Evolutionary conservation across 129 eudicot genomes (phyloP).

Genomic region (Lactuca saligna): DNA sequence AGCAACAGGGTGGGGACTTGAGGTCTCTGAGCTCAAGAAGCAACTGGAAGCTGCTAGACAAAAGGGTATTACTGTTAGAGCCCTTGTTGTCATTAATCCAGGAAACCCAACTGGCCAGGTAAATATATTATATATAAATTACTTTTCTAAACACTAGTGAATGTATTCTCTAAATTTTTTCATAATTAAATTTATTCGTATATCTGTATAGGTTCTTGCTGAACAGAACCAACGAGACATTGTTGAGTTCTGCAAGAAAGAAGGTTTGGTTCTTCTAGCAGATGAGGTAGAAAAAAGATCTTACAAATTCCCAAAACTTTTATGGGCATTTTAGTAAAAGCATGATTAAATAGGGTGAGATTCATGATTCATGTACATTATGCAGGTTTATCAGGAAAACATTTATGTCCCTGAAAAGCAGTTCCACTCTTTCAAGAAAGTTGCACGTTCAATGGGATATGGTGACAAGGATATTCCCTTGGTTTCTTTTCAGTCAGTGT

Average conservation of each 20-base stretch:
- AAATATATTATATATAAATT: slow-evolving; percentile 3
- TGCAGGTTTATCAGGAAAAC: slow-evolving; percentile 94
- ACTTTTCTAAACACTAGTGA: neutral
- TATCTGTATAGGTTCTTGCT: slow-evolving; percentile 66
- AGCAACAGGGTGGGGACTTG: slow-evolving; percentile 98
- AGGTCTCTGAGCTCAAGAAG: slow-evolving; percentile 74
- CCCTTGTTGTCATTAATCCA: slow-evolving; percentile 94
- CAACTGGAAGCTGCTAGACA: slow-evolving; percentile 85
- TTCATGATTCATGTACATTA: neutral
- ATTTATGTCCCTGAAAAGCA: slow-evolving; percentile 83
- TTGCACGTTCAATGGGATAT: slow-evolving; percentile 87
- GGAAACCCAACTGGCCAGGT: slow-evolving; percentile 99
- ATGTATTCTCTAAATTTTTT: neutral
- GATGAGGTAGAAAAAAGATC: slow-evolving; percentile 62
- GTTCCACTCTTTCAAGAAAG: slow-evolving; percentile 94
- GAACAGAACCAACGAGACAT: slow-evolving; percentile 88
- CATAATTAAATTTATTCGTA: neutral
- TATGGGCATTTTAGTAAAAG: neutral
- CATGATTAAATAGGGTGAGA: neutral
- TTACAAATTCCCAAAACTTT: neutral
- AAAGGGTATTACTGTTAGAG: slow-evolving; percentile 77
- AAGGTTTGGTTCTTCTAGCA: slow-evolving; percentile 94
- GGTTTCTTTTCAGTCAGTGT: slow-evolving; percentile 94
- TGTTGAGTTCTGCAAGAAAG: slow-evolving; percentile 96
- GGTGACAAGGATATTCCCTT: slow-evolving; percentile 86